These are phyloP conservation scores for Sporisorium reilianum DNA, from an alignment of 1,284 basidiomycete species.

Conservation along the genomic window DNA sequence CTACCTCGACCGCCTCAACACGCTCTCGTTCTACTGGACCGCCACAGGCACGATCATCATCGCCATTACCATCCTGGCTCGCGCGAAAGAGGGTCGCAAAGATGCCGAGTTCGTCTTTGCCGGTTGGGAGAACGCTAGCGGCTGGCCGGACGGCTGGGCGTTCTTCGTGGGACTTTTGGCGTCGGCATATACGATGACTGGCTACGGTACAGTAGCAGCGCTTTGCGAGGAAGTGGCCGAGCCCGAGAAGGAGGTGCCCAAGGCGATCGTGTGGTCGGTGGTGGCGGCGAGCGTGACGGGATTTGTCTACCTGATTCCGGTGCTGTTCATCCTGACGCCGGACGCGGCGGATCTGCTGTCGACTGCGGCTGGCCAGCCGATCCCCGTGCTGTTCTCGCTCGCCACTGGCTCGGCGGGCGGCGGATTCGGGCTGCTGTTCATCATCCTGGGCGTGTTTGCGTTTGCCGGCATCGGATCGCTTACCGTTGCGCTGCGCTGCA, in stretches of 20 bases:
- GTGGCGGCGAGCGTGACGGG: conserved; percentile 71
- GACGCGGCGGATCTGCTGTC: conserved; percentile 70
- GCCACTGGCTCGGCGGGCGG: conserved; percentile 71
- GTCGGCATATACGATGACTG: conserved; percentile 66
- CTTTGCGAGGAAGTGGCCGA: conserved; percentile 70
- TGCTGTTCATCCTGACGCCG: conserved; percentile 71
- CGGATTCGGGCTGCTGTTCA: conserved; percentile 71
- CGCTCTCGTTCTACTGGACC: conserved; percentile 71
- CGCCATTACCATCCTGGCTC: conserved; percentile 70
- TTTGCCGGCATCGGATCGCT: conserved; percentile 72
- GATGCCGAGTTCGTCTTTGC: conserved; percentile 69
- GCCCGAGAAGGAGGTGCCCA: conserved; percentile 60
- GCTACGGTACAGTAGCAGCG: conserved; percentile 69
- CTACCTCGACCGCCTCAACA: conserved; percentile 66
- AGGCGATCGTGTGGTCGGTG: conserved; percentile 69
- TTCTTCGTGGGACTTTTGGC: conserved; percentile 71
- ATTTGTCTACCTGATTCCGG: conserved; percentile 71
- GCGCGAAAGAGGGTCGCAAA: conserved; percentile 69
- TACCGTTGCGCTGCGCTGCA: conserved; percentile 71
- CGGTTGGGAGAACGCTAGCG: conserved; percentile 69
- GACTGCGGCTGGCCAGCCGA: conserved; percentile 71
- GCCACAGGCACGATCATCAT: conserved; percentile 71
- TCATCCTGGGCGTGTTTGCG: conserved; percentile 72
- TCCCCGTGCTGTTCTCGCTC: conserved; percentile 71
- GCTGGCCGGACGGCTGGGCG: conserved; percentile 63